Evolutionary conservation across 2,329 filamentous ascomycete species (phyloP).

Genomic region (Colletotrichum theobromicola): DNA sequence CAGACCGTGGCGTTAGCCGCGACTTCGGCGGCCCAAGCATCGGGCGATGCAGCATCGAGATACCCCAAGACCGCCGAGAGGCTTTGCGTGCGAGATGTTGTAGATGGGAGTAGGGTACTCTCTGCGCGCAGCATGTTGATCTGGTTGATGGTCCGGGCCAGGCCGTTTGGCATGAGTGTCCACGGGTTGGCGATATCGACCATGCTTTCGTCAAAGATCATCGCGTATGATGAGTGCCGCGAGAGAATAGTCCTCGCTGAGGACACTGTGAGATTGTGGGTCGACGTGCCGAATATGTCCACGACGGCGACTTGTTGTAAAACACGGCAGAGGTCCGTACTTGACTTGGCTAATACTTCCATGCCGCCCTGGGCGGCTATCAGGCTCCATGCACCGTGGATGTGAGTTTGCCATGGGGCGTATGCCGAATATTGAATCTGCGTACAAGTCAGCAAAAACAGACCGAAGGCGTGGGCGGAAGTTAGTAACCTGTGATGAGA

Average conservation of each 20-base stretch:
- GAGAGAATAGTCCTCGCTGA: background rate
- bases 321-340: background rate
- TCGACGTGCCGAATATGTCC: background rate
- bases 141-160: background rate
- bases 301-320: background rate
- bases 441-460: rapidly evolving
- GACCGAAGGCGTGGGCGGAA: no score
- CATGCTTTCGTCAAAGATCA: background rate
- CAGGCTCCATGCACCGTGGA: background rate
- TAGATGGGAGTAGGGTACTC: background rate
- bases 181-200: background rate
- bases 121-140: background rate
- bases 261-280: background rate
- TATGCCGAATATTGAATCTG: conserved; percentile 1
- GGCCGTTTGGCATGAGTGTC: background rate
- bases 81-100: background rate
- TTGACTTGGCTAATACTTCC: background rate
- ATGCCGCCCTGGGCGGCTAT: background rate
- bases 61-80: background rate
- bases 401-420: background rate
- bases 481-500: background rate
- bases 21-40: background rate
- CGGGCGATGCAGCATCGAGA: background rate
- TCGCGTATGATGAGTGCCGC: background rate
- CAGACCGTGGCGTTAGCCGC: background rate